Evolutionary conservation across 2,329 filamentous ascomycete species (phyloP).

Genomic region (Cucurbitaria berberidis): DNA sequence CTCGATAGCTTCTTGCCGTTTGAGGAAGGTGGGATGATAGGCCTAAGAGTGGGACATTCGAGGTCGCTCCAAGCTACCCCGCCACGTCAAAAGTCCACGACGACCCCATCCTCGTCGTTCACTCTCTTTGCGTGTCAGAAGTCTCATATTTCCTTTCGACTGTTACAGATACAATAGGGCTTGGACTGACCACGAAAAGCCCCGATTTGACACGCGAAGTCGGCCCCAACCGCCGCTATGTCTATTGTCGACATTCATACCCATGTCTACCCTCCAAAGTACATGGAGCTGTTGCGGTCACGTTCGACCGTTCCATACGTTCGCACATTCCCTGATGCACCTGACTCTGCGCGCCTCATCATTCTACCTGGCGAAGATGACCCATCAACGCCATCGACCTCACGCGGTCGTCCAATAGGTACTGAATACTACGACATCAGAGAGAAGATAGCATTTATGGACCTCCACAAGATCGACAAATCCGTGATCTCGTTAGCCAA

Average conservation of each 20-base stretch:
- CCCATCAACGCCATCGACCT: conserved; percentile 56
- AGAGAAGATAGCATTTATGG: conserved; percentile 87
- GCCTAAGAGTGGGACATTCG: conserved; percentile 30
- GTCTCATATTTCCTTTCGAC: not conserved
- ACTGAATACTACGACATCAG: conserved; percentile 80
- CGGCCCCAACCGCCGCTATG: conserved; percentile 26
- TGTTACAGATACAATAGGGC: not conserved
- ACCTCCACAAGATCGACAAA: conserved; percentile 78
- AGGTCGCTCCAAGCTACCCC: conserved; percentile 25
- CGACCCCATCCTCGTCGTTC: conserved; percentile 2
- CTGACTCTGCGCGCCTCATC: conserved; percentile 66
- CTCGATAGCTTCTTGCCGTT: conserved; percentile 24
- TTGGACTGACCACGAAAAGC: not conserved
- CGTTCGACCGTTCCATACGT: conserved; percentile 72
- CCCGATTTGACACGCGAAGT: not conserved
- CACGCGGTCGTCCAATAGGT: conserved; percentile 81
- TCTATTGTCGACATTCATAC: conserved; percentile 66
- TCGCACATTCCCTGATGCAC: conserved; percentile 64
- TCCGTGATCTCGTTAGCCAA: conserved; percentile 91
- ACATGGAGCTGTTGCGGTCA: conserved; percentile 63
- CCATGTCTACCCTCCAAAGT: conserved; percentile 67
- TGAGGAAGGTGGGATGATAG: conserved; percentile 43
- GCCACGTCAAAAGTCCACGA: conserved; percentile 22
- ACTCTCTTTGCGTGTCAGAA: not conserved
- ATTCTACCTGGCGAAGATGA: conserved; percentile 66